Evolutionary conservation across 768 basidiomycete species (phyloP).

Genomic region (Collybia mongolica): DNA sequence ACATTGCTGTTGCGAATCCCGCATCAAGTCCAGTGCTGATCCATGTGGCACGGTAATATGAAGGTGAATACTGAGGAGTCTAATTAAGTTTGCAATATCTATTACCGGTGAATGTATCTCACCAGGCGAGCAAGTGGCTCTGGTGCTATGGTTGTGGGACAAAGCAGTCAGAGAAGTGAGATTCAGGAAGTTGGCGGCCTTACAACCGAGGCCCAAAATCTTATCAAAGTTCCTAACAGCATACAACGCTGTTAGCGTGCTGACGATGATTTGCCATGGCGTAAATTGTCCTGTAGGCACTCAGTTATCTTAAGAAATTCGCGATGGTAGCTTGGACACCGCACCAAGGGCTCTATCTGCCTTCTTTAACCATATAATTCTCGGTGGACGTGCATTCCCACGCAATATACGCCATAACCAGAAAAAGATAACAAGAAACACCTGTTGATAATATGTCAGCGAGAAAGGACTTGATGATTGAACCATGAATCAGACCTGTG

Average conservation of each 20-base stretch:
- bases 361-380: slow-evolving; percentile 60
- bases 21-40: slow-evolving; percentile 93
- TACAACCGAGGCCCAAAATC: slow-evolving; percentile 79
- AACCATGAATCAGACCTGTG: slow-evolving; percentile 51
- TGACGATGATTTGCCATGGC: slow-evolving; percentile 94
- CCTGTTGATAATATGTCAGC: slow-evolving; percentile 41
- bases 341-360: slow-evolving; percentile 61
- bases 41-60: slow-evolving; percentile 97
- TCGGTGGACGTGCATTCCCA: slow-evolving; percentile 64
- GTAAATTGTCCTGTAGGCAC: slow-evolving; percentile 68
- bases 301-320: background rate
- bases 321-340: slow-evolving; percentile 17
- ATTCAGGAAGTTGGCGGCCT: slow-evolving; percentile 17
- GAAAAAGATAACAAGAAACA: slow-evolving; percentile 88
- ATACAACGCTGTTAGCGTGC: slow-evolving; percentile 83
- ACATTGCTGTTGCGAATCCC: slow-evolving; percentile 95
- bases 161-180: no score
- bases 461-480: background rate
- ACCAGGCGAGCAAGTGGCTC: slow-evolving; percentile 91
- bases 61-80: slow-evolving; percentile 71
- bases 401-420: slow-evolving; percentile 82
- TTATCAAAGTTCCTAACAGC: slow-evolving; percentile 82
- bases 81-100: background rate
- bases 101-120: slow-evolving; percentile 21
- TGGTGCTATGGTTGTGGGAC: slow-evolving; percentile 54